Percentiles rank a stretch among this genome's conserved stretches.
Conservation (phyloP, 108 stramenopile genomes). For the Pinguiococcus pyrenoidosus region DNA sequence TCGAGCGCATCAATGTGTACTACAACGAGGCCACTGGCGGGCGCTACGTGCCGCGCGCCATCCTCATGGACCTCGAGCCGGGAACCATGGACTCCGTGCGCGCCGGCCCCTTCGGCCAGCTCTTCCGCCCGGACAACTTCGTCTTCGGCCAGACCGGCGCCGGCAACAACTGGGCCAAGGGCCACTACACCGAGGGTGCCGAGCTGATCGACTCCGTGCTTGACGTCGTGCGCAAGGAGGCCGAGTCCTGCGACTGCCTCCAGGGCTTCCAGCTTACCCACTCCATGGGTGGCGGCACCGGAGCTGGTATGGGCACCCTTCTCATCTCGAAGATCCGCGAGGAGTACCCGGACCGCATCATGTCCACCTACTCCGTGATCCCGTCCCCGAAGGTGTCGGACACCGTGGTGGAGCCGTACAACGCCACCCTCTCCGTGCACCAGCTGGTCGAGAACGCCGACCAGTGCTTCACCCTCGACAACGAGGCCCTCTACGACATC, state of each 20-base stretch:
- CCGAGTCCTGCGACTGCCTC: slow-evolving; percentile 69
- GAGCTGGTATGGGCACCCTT: slow-evolving; percentile 68
- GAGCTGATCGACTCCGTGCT: slow-evolving; percentile 85
- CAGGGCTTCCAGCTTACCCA: slow-evolving; percentile 75
- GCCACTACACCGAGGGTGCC: slow-evolving; percentile 91
- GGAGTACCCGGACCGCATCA: slow-evolving; percentile 82
- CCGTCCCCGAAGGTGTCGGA: slow-evolving; percentile 92
- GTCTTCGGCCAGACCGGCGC: slow-evolving; percentile 81
- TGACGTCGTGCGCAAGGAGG: slow-evolving; percentile 85
- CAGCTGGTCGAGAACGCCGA: slow-evolving; percentile 94
- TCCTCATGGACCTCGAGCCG: slow-evolving; percentile 41
- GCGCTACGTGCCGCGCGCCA: slow-evolving; percentile 69
- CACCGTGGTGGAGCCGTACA: slow-evolving; percentile 90
- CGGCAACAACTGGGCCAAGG: slow-evolving; percentile 86
- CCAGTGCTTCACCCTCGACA: slow-evolving; percentile 86
- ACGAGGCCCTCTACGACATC: slow-evolving; percentile 85
- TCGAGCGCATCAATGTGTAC: slow-evolving; percentile 71
- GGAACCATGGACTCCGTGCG: slow-evolving; percentile 62
- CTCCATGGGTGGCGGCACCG: slow-evolving; percentile 72
- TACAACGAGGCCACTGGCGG: slow-evolving; percentile 63
- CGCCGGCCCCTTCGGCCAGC: slow-evolving; percentile 54
- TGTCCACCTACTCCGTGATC: slow-evolving; percentile 65
- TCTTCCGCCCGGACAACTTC: slow-evolving; percentile 92
- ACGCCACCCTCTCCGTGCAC: slow-evolving; percentile 89
- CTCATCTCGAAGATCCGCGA: slow-evolving; percentile 87